Base-by-base conservation (phyloP, 2,329 filamentous ascomycete genomes). In the Clonostachys rhizophaga region DNA sequence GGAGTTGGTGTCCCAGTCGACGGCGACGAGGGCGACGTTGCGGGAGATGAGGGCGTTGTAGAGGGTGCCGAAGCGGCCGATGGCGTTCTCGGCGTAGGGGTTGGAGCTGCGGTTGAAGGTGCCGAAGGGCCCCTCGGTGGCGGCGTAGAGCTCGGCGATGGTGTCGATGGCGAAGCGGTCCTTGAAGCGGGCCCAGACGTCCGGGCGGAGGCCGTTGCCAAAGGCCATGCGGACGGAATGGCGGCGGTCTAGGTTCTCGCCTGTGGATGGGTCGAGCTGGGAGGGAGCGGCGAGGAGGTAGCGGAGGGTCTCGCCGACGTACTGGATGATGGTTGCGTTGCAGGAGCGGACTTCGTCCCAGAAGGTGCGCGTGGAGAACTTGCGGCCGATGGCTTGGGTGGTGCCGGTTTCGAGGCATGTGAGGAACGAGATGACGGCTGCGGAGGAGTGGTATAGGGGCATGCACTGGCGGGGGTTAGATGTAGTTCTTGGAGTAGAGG, bases 391-490 rank as follows among this genome's bases (percentile, higher is more conserved):
- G 24, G 87, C 79, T 45, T 91, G 70, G 0, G 89, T 87, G 36
- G 75, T 77, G 40, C 84, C 86, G 1, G 68, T 66, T 46, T 76
- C 63, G 34, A 94, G 63, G 20, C 79, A 76, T 42, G 81, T 72
- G 43, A 76, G 65, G 48, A 91, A 79, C 20, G 85, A 88, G 40
- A 95, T 74, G 7, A 94, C 56, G 5, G 81, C 71, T 12, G 87
- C 91, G 0, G 90, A 89, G 39, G 86, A 86, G 69, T 96, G 91
- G 61, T 96, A 95, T 7, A 96, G 74, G 0, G 91, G 91, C 89
- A 96, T 95, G 48, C 85, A 85, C 84, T 88, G 34, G 1, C 9
- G 24, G 24, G 24, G 24, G 18, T 3, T n/a, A n/a, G n/a, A n/a
- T n/a, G n/a, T n/a, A n/a, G n/a, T n/a, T n/a, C n/a, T n/a, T n/a